phyloP scores from a whole-genome alignment of 495 filamentous ascomycete genomes.

The Podospora tetraspora region DNA sequence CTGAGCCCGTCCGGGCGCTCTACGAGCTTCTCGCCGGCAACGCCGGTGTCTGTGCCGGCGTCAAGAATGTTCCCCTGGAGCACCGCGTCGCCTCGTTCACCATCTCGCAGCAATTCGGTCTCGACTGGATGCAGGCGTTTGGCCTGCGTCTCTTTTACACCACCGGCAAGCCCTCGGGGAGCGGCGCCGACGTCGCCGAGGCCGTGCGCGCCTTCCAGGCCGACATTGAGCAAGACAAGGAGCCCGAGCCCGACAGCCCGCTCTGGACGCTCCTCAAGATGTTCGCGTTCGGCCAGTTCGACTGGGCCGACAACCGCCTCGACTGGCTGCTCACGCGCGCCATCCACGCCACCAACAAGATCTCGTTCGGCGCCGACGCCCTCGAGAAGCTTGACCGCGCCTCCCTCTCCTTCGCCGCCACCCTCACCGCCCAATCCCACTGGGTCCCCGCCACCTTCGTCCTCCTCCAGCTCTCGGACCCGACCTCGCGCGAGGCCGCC shows the following conservation, averaged over 20 bases:
- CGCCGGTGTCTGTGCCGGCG: conserved; percentile 70
- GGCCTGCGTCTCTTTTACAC: conserved; percentile 87
- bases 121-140: conserved; percentile 91
- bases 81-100: conserved; percentile 70
- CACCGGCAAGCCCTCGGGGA: conserved; percentile 25
- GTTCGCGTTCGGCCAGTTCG: conserved; percentile 58
- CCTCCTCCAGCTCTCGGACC: conserved; percentile 66
- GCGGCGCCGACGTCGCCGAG: conserved; percentile 59
- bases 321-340: conserved; percentile 72
- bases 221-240: conserved; percentile 59
- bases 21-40: conserved; percentile 90
- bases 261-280: conserved; percentile 81
- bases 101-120: conserved; percentile 71
- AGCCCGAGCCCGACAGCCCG: conserved; percentile 66
- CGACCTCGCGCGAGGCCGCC: conserved; percentile 56
- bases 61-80: conserved; percentile 61
- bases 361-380: conserved; percentile 37
- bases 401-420: conserved; percentile 64
- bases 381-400: conserved; percentile 57
- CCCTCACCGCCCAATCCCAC: conserved; percentile 61
- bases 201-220: conserved; percentile 64
- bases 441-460: conserved; percentile 69
- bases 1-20: conserved; percentile 74
- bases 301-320: conserved; percentile 66
- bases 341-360: conserved; percentile 45